A percentile compares a stretch with the other conserved stretches of the same genome.
Evolutionary conservation across 768 basidiomycete species (phyloP).

Genomic region (Mycena chlorophos): DNA sequence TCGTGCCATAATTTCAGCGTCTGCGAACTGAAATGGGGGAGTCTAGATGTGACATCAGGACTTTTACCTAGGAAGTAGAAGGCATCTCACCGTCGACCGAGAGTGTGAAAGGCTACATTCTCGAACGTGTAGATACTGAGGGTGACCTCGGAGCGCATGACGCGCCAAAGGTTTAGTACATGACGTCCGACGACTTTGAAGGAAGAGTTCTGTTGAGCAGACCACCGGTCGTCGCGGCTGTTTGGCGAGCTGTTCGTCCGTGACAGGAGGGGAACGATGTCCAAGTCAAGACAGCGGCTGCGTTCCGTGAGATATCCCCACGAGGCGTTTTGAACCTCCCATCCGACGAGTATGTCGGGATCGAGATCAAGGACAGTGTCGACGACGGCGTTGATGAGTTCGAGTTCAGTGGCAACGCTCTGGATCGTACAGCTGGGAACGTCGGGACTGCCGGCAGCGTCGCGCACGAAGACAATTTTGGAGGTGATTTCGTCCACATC

Average conservation of each 20-base stretch:
- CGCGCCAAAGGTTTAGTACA: constrained; percentile 89
- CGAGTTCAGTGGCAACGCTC: constrained; percentile 66
- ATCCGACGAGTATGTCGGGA: constrained; percentile 90
- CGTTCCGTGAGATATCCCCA: constrained; percentile 91
- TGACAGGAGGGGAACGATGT: constrained; percentile 71
- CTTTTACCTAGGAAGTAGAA: background rate
- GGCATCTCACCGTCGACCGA: constrained; percentile 65
- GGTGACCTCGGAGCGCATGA: constrained; percentile 83
- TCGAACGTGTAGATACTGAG: constrained; percentile 85
- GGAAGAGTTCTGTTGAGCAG: constrained; percentile 69
- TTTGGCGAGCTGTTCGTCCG: constrained; percentile 59
- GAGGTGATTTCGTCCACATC: constrained; percentile 39
- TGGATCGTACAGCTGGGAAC: constrained; percentile 50
- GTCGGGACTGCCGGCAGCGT: constrained; percentile 39
- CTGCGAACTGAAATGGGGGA: constrained; percentile 68
- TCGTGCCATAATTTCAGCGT: constrained; percentile 71
- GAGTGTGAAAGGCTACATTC: constrained; percentile 80
- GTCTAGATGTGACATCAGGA: constrained; percentile 40
- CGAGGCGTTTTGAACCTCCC: constrained; percentile 84
- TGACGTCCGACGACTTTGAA: constrained; percentile 88
- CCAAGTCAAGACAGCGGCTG: constrained; percentile 60
- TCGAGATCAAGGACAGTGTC: constrained; percentile 77
- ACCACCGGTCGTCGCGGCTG: constrained; percentile 65
- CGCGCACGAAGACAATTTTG: constrained; percentile 58
- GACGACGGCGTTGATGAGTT: constrained; percentile 73